Conservation (phyloP, 306 rosid species). For the Vigna nakashimae region DNA sequence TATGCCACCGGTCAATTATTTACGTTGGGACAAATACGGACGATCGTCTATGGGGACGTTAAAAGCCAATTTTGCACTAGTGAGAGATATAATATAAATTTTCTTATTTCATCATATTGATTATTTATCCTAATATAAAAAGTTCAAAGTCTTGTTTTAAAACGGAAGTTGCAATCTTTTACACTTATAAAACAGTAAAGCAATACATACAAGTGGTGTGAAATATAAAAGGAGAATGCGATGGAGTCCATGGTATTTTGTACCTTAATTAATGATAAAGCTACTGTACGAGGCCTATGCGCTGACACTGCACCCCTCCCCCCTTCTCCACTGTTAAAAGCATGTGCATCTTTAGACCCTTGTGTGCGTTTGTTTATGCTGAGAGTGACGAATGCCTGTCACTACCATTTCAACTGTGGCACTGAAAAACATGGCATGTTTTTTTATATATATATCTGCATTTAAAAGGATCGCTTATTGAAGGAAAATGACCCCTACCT, state of each 20-base stretch:
- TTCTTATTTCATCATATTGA: too few species aligned
- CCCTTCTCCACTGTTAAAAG: slow-evolving; percentile 41
- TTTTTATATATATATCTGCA: slow-evolving; percentile 29
- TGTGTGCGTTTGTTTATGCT: slow-evolving; percentile 54
- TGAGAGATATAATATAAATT: too few species aligned
- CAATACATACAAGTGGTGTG: background rate
- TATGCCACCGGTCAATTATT: too few species aligned
- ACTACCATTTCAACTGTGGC: slow-evolving; percentile 76
- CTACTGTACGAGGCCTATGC: slow-evolving; percentile 31
- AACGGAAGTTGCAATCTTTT: too few species aligned
- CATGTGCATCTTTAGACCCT: slow-evolving; percentile 43
- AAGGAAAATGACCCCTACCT: slow-evolving; percentile 70
- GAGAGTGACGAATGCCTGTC: slow-evolving; percentile 79
- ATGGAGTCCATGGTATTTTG: slow-evolving; percentile 4
- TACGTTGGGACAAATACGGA: too few species aligned
- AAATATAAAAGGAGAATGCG: background rate
- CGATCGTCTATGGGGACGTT: too few species aligned
- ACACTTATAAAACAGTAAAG: too few species aligned
- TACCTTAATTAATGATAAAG: slow-evolving; percentile 47
- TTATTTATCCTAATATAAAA: too few species aligned
- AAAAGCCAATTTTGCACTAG: too few species aligned
- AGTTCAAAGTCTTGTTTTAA: too few species aligned
- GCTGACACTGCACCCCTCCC: slow-evolving; percentile 47
- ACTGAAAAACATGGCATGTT: slow-evolving; percentile 88
- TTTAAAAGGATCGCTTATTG: slow-evolving; percentile 61